Conservation (phyloP, 441 rosid species). For the Metrosideros polymorpha region DNA sequence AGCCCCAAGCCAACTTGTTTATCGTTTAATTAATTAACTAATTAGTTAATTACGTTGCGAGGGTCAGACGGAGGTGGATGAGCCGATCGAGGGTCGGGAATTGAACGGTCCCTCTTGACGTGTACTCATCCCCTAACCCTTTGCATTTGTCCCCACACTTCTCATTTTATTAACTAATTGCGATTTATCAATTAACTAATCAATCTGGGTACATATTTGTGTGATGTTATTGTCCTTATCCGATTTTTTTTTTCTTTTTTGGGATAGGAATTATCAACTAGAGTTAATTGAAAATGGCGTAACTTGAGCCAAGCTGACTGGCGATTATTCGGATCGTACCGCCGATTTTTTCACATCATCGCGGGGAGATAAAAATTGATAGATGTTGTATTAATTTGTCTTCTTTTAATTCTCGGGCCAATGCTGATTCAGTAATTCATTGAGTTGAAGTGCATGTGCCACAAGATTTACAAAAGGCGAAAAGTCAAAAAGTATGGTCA, state of each 20-base stretch:
- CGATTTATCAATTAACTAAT: not conserved
- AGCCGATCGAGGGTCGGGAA: constrained; percentile 1
- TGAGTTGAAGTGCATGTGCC: not conserved
- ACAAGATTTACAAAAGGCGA: not conserved
- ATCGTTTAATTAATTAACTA: not conserved
- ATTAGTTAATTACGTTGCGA: not conserved
- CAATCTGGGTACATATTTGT: not conserved
- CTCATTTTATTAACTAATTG: no score
- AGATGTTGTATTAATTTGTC: not conserved
- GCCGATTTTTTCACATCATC: not conserved
- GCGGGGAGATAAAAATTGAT: not conserved
- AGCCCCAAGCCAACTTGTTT: not conserved
- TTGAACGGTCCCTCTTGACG: not conserved
- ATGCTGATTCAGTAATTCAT: no score
- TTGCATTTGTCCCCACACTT: not conserved
- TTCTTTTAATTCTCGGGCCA: no score
- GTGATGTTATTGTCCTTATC: not conserved
- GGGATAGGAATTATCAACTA: not conserved
- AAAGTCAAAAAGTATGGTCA: not conserved
- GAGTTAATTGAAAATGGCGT: not conserved
- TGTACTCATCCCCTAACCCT: not conserved
- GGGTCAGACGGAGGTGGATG: not conserved
- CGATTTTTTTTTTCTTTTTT: not conserved
- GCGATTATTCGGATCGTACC: not conserved
- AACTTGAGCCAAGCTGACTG: not conserved